A percentile compares a stretch with the other conserved stretches of the same genome.
Conservation (phyloP, 768 basidiomycete genomes). For the Boletus rubroflammeus region DNA sequence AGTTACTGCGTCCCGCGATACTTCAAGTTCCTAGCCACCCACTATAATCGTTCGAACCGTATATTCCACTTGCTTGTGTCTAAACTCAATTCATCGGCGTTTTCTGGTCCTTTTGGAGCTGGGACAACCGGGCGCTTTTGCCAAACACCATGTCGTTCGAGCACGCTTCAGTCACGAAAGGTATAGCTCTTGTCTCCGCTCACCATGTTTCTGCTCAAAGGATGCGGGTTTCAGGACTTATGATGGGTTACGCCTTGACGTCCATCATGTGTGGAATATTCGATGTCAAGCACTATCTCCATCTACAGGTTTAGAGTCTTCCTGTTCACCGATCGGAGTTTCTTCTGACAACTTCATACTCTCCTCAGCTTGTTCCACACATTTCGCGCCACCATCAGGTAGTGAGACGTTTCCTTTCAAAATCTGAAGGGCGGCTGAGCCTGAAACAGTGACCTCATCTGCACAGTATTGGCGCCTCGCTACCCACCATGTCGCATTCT, state of each 20-base stretch:
- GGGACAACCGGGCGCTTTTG: neutral
- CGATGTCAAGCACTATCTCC: slow-evolving; percentile 85
- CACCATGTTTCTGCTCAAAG: slow-evolving; percentile 1
- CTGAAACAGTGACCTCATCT: slow-evolving; percentile 29
- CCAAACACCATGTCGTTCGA: slow-evolving; percentile 64
- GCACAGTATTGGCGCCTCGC: slow-evolving; percentile 82
- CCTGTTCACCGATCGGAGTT: neutral
- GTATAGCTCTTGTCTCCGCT: slow-evolving; percentile 34
- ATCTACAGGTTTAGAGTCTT: slow-evolving; percentile 60
- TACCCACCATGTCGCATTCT: slow-evolving; percentile 70
- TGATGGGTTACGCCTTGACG: slow-evolving; percentile 65
- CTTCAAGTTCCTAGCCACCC: neutral
- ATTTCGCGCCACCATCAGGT: slow-evolving; percentile 90
- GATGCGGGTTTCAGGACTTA: slow-evolving; percentile 52
- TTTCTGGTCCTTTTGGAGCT: neutral
- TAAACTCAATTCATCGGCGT: neutral
- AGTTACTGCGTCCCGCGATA: neutral
- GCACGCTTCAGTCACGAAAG: slow-evolving; percentile 81
- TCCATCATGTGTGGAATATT: slow-evolving; percentile 77
- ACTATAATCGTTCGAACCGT: neutral
- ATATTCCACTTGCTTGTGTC: neutral
- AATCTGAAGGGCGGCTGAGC: slow-evolving; percentile 23
- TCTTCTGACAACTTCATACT: slow-evolving; percentile 7
- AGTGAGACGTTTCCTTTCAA: slow-evolving; percentile 11
- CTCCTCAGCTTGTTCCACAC: slow-evolving; percentile 74